These are phyloP conservation scores for Alternaria dauci DNA, from an alignment of 2,329 filamentous ascomycete genomes.

Conservation along the genomic window DNA sequence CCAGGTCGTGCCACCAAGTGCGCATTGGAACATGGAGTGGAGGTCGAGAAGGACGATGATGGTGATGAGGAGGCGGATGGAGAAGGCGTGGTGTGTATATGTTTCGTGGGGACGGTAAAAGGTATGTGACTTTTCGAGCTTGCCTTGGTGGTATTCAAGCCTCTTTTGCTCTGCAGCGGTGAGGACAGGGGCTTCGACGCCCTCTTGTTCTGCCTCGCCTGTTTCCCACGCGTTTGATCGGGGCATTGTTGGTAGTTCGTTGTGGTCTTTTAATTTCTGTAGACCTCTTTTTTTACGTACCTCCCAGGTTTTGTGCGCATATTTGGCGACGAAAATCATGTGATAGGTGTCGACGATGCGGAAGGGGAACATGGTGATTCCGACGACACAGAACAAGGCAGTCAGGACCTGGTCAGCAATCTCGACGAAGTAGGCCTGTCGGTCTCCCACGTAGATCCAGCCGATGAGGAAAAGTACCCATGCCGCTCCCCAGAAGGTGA, in stretches of 20 bases:
- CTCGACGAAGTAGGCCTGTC: slow-evolving; percentile 68
- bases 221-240: slow-evolving; percentile 54
- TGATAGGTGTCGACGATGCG: slow-evolving; percentile 84
- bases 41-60: slow-evolving; percentile 79
- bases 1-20: slow-evolving; percentile 81
- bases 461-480: slow-evolving; percentile 90
- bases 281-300: slow-evolving; percentile 67
- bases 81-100: slow-evolving; percentile 81
- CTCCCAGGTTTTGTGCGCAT: slow-evolving; percentile 71
- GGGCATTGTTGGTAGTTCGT: slow-evolving; percentile 67
- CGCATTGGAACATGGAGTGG: slow-evolving; percentile 81
- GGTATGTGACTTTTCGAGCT: slow-evolving; percentile 81
- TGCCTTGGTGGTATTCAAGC: slow-evolving; percentile 78
- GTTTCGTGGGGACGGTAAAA: slow-evolving; percentile 93
- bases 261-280: slow-evolving; percentile 70
- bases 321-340: slow-evolving; percentile 80
- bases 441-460: slow-evolving; percentile 81
- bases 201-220: slow-evolving; percentile 34
- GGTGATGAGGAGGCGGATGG: slow-evolving; percentile 74
- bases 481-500: slow-evolving; percentile 83
- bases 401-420: slow-evolving; percentile 67
- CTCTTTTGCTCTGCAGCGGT: slow-evolving; percentile 69
- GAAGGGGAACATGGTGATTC: slow-evolving; percentile 72
- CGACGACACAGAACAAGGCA: slow-evolving; percentile 69
- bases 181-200: slow-evolving; percentile 66